A percentile compares a stretch with the other conserved stretches of the same genome.
Evolutionary conservation across 805 yeast genomes (phyloP).

Genomic region (Schizosaccharomyces japonicus): DNA sequence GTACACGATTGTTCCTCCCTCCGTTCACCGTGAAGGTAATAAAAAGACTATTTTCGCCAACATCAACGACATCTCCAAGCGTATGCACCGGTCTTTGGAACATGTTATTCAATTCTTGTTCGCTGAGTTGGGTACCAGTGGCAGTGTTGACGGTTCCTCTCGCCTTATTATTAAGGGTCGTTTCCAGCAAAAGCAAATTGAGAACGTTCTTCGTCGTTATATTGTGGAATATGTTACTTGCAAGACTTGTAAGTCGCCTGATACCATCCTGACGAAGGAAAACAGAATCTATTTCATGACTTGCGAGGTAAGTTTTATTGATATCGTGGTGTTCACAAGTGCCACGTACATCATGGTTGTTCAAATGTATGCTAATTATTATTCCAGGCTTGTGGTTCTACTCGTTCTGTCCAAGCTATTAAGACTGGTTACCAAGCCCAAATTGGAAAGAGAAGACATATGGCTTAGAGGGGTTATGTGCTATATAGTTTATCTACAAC

Average conservation of each 20-base stretch:
- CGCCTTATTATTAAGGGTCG: constrained; percentile 94
- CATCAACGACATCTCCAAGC: constrained; percentile 81
- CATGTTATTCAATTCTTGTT: constrained; percentile 89
- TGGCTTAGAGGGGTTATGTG: constrained; percentile 2
- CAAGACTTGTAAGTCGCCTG: constrained; percentile 95
- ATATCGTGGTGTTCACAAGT: too few species aligned
- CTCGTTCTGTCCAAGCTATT: constrained; percentile 88
- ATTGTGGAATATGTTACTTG: constrained; percentile 92
- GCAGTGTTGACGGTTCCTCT: constrained; percentile 94
- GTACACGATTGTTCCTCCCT: constrained; percentile 92
- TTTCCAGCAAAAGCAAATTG: constrained; percentile 93
- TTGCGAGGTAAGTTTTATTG: too few species aligned
- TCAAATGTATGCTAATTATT: too few species aligned
- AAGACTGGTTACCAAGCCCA: constrained; percentile 99
- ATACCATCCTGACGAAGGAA: constrained; percentile 87
- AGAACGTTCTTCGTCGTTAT: constrained; percentile 84
- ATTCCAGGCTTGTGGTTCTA: constrained; percentile 95
- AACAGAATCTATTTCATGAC: constrained; percentile 93
- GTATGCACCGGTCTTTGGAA: constrained; percentile 87
- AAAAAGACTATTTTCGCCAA: constrained; percentile 91
- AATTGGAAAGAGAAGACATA: constrained; percentile 50
- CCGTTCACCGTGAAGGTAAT: constrained; percentile 88
- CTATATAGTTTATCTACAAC: too few species aligned
- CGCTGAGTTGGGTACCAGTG: constrained; percentile 98
- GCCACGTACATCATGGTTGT: too few species aligned